phyloP scores from a whole-genome alignment of 73 alveolate genomes.

The Paramecium sexaurelia region DNA sequence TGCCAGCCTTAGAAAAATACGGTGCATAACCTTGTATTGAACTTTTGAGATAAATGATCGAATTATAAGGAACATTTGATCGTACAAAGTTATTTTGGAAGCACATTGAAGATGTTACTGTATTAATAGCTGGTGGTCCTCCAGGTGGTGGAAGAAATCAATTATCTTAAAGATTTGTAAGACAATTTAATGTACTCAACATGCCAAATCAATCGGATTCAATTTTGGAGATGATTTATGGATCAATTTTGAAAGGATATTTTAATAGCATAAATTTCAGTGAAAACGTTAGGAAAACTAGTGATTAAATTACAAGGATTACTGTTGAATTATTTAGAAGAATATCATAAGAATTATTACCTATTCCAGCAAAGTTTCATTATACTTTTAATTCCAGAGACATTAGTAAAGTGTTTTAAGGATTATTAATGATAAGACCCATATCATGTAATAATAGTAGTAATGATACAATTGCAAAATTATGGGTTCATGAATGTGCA shows the following conservation, averaged over 20 bases:
- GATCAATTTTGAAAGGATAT: slow-evolving; percentile 81
- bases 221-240: slow-evolving; percentile 77
- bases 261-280: slow-evolving; percentile 73
- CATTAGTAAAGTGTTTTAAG: slow-evolving; percentile 88
- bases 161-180: slow-evolving; percentile 89
- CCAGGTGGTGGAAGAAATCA: slow-evolving; percentile 99
- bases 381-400: slow-evolving; percentile 96
- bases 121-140: slow-evolving; percentile 95
- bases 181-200: slow-evolving; percentile 91
- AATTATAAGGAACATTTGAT: slow-evolving; percentile 91
- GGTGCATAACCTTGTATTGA: slow-evolving; percentile 97
- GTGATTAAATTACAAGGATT: slow-evolving; percentile 85
- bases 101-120: slow-evolving; percentile 88
- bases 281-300: slow-evolving; percentile 85
- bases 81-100: slow-evolving; percentile 89
- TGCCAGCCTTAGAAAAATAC: slow-evolving; percentile 94
- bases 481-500: slow-evolving; percentile 91
- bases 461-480: slow-evolving; percentile 79
- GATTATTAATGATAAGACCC: slow-evolving; percentile 81
- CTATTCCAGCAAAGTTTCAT: slow-evolving; percentile 96
- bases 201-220: slow-evolving; percentile 81
- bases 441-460: slow-evolving; percentile 9
- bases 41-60: slow-evolving; percentile 93
- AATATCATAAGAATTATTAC: slow-evolving; percentile 81
- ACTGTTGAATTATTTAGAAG: slow-evolving; percentile 91